Percentiles rank a stretch among this genome's conserved stretches.
These are phyloP conservation scores for Diacronema lutheri DNA, from an alignment of 78 protist genomes.

Conservation along the genomic window DNA sequence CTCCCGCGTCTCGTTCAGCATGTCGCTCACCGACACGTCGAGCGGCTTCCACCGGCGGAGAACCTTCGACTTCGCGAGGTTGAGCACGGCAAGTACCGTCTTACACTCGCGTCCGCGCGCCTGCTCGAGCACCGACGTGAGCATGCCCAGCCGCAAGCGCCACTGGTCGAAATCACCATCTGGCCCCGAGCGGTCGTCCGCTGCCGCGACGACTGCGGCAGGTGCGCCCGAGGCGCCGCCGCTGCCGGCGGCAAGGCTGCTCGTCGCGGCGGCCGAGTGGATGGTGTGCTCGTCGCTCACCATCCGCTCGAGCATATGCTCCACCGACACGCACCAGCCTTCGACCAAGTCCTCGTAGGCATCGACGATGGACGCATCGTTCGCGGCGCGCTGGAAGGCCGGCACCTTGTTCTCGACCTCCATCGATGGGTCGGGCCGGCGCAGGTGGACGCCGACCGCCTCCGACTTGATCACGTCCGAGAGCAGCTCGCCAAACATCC, in stretches of 20 bases:
- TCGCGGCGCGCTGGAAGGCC: conserved; percentile 22
- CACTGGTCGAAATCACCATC: conserved; percentile 70
- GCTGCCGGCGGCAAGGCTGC: too few species aligned
- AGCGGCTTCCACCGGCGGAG: conserved; percentile 26
- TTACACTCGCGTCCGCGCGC: conserved; percentile 4
- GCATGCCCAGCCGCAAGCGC: conserved; percentile 61
- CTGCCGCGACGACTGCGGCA: too few species aligned
- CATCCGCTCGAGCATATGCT: conserved; percentile 28
- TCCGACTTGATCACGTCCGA: background rate
- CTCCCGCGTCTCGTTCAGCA: conserved; percentile 75
- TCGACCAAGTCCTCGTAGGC: conserved; percentile 23
- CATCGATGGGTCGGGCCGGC: too few species aligned
- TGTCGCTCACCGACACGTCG: conserved; percentile 53
- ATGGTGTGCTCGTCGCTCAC: conserved; percentile 27
- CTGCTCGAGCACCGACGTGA: conserved; percentile 55
- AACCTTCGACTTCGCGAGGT: conserved; percentile 30
- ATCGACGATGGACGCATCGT: background rate
- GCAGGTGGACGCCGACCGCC: background rate
- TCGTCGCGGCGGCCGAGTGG: conserved; percentile 51
- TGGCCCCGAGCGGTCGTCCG: too few species aligned
- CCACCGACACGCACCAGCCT: conserved; percentile 44
- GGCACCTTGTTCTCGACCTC: conserved; percentile 2
- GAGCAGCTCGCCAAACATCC: background rate
- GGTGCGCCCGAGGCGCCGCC: too few species aligned
- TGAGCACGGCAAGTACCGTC: conserved; percentile 32